Evolutionary conservation across 352 stramenopile species (phyloP), one percentile per base, ranked within the genome.

Genomic region (Phytopythium kandeliae): DNA sequence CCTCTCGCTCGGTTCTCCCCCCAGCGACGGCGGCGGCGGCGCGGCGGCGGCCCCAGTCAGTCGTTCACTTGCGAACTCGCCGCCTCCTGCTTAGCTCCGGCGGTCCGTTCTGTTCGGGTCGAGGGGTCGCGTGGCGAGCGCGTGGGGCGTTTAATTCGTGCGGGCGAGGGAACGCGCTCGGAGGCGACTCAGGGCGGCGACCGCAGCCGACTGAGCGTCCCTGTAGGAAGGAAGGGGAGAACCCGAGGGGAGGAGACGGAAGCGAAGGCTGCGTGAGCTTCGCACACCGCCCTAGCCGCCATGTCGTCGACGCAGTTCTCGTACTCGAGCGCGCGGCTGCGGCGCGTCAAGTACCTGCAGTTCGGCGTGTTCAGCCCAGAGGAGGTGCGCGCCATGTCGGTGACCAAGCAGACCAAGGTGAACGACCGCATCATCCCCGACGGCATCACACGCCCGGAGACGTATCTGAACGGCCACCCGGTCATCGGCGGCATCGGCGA

Each of bases 401-500:
- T 99, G 13, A 98, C 95, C 1, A 97, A 98, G 62, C 91, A 97
- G 63, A 97, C 96, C 44, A 98, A 96, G 26, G 91, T 99, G 24
- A 98, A 99, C 74, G 91, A 96, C 55, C 84, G 93, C 48, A 96
- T 97, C 59, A 97, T 99, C 62, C 92, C 94, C 3, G 90, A 97
- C 61, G 96, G 96, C 60, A 96, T 98, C 57, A 97, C 93, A 16
- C 87, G 94, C 10, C 79, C 84, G 0, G 80, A 92, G 62, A 90
- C 79, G 26, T 93, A 92, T 55, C 58, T 88, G 51, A 95, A 97
- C 52, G 96, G 96, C 47, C 89, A 98, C 65, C 94, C 95, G 5
- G 93, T 99, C 33, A 98, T 98, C 54, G 97, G 97, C 38, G 97
- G 97, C 58, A 97, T 98, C 41, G 97, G 97, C 50, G 97, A 99